phyloP scores from a whole-genome alignment of 148 eudicot species.

The Euryodendron excelsum region DNA sequence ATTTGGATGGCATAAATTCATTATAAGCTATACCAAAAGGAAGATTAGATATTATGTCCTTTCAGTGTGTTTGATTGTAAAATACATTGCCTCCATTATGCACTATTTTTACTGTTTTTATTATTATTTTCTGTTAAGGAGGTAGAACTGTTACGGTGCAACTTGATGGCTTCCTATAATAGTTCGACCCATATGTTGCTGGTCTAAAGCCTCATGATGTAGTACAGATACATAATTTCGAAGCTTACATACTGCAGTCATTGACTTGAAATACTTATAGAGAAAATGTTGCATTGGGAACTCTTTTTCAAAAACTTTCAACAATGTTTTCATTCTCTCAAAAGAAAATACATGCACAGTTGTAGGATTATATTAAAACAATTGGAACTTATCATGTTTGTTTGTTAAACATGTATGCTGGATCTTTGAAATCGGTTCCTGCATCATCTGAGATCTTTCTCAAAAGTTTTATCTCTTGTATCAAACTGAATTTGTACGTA shows the following conservation, averaged over 20 bases:
- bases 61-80: not conserved
- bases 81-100: not conserved
- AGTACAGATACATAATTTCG: too few relatives aligned
- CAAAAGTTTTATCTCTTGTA: not conserved
- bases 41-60: not conserved
- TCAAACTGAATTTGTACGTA: too few relatives aligned
- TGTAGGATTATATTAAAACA: not conserved
- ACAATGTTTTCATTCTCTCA: not conserved
- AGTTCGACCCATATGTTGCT: too few relatives aligned
- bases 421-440: not conserved
- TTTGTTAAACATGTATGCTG: not conserved
- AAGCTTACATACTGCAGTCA: too few relatives aligned
- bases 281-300: too few relatives aligned
- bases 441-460: conserved; percentile 4
- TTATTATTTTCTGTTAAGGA: not conserved
- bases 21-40: not conserved
- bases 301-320: too few relatives aligned
- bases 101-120: not conserved
- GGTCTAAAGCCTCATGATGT: too few relatives aligned
- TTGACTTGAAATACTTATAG: too few relatives aligned
- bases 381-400: not conserved
- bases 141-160: too few relatives aligned
- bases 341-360: not conserved
- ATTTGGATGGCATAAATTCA: not conserved
- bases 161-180: too few relatives aligned